phyloP scores from a whole-genome alignment of 2,329 filamentous ascomycete species.

The Emergomyces orientalis region DNA sequence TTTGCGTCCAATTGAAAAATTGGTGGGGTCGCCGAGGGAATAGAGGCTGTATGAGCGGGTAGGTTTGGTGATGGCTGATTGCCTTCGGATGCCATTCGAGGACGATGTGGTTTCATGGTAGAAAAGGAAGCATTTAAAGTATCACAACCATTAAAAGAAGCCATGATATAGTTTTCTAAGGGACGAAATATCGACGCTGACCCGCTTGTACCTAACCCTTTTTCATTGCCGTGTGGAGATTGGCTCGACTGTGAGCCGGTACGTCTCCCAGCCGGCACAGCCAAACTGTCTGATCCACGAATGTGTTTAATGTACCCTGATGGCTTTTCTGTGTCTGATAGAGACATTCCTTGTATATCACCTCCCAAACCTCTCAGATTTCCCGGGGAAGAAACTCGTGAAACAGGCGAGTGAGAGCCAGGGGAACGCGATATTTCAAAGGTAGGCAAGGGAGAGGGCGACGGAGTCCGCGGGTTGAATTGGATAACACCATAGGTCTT shows the following conservation, averaged over 20 bases:
- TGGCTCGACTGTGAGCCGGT: slow-evolving; percentile 14
- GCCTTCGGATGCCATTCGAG: slow-evolving; percentile 39
- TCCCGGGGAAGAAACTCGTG: slow-evolving; percentile 6
- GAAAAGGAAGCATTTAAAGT: slow-evolving; percentile 71
- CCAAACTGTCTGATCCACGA: slow-evolving; percentile 1
- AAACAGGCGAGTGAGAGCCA: slow-evolving; percentile 1
- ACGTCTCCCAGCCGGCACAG: neutral
- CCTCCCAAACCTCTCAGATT: neutral
- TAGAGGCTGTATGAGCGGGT: slow-evolving; percentile 24
- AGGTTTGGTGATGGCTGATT: slow-evolving; percentile 28
- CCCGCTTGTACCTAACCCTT: slow-evolving; percentile 33
- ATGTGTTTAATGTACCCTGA: neutral
- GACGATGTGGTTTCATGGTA: slow-evolving; percentile 37
- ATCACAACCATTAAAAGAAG: slow-evolving; percentile 58
- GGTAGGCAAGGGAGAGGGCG: neutral
- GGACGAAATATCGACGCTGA: slow-evolving; percentile 56
- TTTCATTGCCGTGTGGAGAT: neutral
- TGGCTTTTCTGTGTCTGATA: neutral
- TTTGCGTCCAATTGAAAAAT: slow-evolving; percentile 64
- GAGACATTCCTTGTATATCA: neutral
- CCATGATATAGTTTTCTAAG: slow-evolving; percentile 67
- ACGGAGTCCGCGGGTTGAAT: neutral
- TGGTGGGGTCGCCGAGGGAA: slow-evolving; percentile 27
- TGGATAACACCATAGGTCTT: neutral
- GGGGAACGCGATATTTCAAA: slow-evolving; percentile 1